Percentiles rank a stretch among this genome's conserved stretches.
Evolutionary conservation across 2,329 filamentous ascomycete species (phyloP).

Genomic region (Calonectria hongkongensis): DNA sequence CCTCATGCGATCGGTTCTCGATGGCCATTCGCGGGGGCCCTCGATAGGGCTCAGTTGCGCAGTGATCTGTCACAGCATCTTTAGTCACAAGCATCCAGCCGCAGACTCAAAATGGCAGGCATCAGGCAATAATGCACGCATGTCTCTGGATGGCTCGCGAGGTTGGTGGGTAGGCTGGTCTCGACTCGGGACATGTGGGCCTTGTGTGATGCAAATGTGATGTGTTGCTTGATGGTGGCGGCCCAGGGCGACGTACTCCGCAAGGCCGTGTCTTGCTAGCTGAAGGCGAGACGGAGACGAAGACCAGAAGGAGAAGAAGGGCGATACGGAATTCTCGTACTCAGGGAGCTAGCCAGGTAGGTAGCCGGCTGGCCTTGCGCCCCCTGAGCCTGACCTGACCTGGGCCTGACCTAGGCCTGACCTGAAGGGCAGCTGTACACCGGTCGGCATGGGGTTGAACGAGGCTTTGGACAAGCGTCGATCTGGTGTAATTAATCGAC

Average conservation of each 20-base stretch:
- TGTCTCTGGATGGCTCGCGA: constrained; percentile 15
- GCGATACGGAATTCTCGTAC: too few species aligned
- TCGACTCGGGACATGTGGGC: constrained; percentile 27
- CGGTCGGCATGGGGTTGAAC: constrained; percentile 6
- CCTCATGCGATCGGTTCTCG: neutral
- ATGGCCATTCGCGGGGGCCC: neutral
- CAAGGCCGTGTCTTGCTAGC: neutral
- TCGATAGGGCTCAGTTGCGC: constrained; percentile 8
- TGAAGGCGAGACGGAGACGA: neutral
- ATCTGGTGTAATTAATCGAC: constrained; percentile 16
- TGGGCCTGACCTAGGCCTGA: neutral
- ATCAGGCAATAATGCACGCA: neutral
- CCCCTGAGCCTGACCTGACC: neutral
- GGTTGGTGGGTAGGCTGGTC: constrained; percentile 9
- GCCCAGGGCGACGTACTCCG: neutral
- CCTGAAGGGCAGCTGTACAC: neutral
- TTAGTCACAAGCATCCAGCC: constrained; percentile 21
- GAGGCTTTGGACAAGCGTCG: constrained; percentile 26
- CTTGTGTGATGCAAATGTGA: constrained; percentile 18
- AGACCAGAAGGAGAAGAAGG: neutral
- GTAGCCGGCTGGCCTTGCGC: neutral
- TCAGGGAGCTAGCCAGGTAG: too few species aligned
- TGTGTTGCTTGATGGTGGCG: neutral
- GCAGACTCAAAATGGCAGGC: constrained; percentile 18
- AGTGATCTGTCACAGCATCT: constrained; percentile 19